Conservation (phyloP, 176 grass and related monocot genomes). For the Oropetium thomaeum region DNA sequence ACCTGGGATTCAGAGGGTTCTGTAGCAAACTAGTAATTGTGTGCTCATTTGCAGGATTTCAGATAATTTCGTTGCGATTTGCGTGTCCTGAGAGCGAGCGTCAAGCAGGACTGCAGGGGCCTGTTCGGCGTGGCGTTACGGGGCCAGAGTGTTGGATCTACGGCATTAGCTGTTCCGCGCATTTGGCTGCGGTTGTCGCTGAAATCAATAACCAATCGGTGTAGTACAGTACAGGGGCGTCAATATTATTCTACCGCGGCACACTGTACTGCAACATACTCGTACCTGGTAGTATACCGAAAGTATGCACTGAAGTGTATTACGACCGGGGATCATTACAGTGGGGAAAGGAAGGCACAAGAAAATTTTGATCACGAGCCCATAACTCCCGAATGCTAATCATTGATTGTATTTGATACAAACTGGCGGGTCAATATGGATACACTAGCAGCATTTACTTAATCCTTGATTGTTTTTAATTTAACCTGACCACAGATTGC, state of each 20-base stretch:
- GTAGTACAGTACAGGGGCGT: not conserved
- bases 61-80: constrained; percentile 12
- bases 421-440: not conserved
- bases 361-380: not conserved
- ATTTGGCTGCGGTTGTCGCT: constrained; percentile 18
- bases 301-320: not conserved
- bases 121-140: not conserved
- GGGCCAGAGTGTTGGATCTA: constrained; percentile 19
- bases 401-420: not conserved
- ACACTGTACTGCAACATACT: not conserved
- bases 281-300: not conserved
- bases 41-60: constrained; percentile 13
- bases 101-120: not conserved
- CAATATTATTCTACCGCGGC: not conserved
- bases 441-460: not conserved
- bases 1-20: not conserved
- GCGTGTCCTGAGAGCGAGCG: not conserved
- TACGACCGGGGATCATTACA: not conserved
- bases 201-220: not conserved
- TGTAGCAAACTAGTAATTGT: not conserved
- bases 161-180: not conserved
- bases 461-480: not conserved
- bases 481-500: not conserved
- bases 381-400: not conserved
- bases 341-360: not conserved